Conservation (phyloP, 208 protist species). For the Tritrichomonas musculus region DNA sequence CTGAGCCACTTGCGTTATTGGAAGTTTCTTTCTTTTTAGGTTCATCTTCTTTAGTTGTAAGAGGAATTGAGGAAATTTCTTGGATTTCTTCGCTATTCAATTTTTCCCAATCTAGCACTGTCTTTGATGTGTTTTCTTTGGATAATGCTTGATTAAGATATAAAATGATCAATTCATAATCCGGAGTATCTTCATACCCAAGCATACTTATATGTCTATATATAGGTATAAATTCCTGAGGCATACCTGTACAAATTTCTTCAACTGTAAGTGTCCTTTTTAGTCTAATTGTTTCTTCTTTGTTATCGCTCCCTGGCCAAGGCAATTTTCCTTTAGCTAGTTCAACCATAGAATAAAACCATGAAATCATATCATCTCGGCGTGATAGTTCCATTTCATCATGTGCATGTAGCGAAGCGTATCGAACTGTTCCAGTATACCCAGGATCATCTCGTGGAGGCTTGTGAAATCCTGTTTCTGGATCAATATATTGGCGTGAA, state of each 20-base stretch:
- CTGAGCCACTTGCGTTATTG: no score
- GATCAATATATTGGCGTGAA: neutral
- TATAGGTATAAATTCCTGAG: neutral
- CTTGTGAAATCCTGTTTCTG: neutral
- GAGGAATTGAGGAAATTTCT: no score
- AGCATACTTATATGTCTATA: neutral
- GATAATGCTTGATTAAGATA: neutral
- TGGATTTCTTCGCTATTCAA: neutral
- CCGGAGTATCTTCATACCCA: neutral
- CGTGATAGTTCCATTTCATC: neutral
- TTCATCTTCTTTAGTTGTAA: no score
- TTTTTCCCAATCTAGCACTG: neutral
- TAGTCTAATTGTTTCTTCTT: neutral
- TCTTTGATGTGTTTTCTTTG: neutral
- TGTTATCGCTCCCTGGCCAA: neutral
- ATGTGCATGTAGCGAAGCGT: neutral
- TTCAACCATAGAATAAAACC: neutral
- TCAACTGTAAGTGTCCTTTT: neutral
- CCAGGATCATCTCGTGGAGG: neutral
- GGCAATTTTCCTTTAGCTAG: neutral
- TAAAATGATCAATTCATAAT: neutral
- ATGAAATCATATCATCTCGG: constrained; percentile 16
- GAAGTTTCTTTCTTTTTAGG: no score
- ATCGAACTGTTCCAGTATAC: neutral
- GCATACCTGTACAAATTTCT: neutral